Conservation (phyloP, 768 basidiomycete species). For the Collybiopsis luxurians region DNA sequence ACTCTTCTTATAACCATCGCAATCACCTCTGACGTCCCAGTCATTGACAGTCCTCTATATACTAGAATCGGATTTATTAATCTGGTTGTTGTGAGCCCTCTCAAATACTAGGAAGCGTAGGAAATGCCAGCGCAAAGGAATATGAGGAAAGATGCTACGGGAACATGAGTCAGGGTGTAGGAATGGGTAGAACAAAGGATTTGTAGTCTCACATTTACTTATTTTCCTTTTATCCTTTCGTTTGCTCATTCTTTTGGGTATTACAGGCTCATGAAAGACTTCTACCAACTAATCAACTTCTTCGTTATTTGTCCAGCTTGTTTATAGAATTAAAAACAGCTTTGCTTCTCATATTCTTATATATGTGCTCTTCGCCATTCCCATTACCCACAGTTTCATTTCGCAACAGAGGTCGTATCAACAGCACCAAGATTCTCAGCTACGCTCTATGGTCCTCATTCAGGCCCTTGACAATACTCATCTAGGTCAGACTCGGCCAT, state of each 20-base stretch:
- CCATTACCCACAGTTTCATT: constrained; percentile 83
- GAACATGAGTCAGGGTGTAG: constrained; percentile 62
- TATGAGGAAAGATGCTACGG: constrained; percentile 83
- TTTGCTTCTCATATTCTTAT: constrained; percentile 71
- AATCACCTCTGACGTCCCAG: too few species aligned
- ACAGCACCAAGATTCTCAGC: constrained; percentile 73
- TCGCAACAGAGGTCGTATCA: constrained; percentile 77
- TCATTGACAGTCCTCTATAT: too few species aligned
- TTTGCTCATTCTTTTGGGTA: constrained; percentile 38
- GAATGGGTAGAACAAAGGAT: constrained; percentile 49
- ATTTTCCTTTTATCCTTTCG: constrained; percentile 1
- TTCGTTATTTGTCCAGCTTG: constrained; percentile 79
- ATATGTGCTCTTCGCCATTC: constrained; percentile 83
- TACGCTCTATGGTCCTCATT: too few species aligned
- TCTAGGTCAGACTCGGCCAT: constrained; percentile 56
- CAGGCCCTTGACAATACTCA: constrained; percentile 96
- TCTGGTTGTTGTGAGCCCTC: constrained; percentile 82
- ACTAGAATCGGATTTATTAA: constrained; percentile 70
- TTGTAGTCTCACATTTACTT: constrained; percentile 82
- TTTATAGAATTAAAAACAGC: constrained; percentile 70
- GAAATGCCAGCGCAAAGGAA: constrained; percentile 78
- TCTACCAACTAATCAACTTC: constrained; percentile 76
- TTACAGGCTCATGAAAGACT: constrained; percentile 87
- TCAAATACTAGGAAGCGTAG: constrained; percentile 79
- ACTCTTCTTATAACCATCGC: too few species aligned